Conservation (phyloP, 352 stramenopile genomes). For the Phytopythium aichiense region DNA sequence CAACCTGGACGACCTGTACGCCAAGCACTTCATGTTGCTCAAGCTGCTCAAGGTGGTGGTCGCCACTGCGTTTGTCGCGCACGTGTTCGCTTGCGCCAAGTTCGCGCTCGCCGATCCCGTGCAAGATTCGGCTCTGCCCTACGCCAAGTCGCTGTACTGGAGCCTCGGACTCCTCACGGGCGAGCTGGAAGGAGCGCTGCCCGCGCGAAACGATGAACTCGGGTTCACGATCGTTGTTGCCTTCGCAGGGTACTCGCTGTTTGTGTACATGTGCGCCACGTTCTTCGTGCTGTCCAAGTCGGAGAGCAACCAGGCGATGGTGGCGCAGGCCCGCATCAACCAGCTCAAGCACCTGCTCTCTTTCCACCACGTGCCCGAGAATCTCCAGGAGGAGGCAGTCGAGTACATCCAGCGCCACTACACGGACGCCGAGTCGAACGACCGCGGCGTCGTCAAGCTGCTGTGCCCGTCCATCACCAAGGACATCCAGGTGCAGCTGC, state of each 20-base stretch:
- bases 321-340: slow-evolving; percentile 50
- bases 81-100: slow-evolving; percentile 43
- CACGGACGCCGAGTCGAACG: slow-evolving; percentile 63
- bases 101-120: slow-evolving; percentile 22
- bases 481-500: slow-evolving; percentile 67
- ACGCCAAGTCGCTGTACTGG: slow-evolving; percentile 44
- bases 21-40: slow-evolving; percentile 41
- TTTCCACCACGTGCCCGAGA: slow-evolving; percentile 57
- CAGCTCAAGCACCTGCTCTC: slow-evolving; percentile 61
- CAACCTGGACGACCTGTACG: slow-evolving; percentile 51
- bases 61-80: slow-evolving; percentile 31
- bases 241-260: slow-evolving; percentile 52
- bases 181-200: slow-evolving; percentile 44
- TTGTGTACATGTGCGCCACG: slow-evolving; percentile 56
- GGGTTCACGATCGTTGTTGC: slow-evolving; percentile 42
- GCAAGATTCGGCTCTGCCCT: slow-evolving; percentile 18
- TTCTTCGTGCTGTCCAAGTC: slow-evolving; percentile 73
- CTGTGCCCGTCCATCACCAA: slow-evolving; percentile 72
- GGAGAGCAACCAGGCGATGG: slow-evolving; percentile 38
- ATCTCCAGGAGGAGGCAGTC: slow-evolving; percentile 41
- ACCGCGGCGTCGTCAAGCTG: slow-evolving; percentile 54
- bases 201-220: slow-evolving; percentile 29
- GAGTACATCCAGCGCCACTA: slow-evolving; percentile 67
- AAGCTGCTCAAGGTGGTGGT: slow-evolving; percentile 50
- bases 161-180: slow-evolving; percentile 55